Base-by-base conservation (phyloP, 768 basidiomycete genomes). In the Lyophyllum shimeji region DNA sequence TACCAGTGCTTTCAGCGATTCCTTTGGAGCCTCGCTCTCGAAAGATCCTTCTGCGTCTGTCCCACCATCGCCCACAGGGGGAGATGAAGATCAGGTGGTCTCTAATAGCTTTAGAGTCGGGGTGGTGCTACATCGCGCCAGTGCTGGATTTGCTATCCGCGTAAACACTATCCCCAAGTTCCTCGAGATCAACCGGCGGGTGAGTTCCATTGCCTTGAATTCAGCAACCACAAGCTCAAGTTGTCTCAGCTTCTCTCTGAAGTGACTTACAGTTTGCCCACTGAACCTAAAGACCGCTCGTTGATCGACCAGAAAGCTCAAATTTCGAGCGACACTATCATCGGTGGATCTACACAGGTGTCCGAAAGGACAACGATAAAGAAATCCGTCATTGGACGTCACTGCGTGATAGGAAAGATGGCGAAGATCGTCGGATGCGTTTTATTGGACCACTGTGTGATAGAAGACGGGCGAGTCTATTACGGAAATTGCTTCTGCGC, bases 391-490 rank as follows among this genome's bases (percentile, higher is more conserved):
- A 81, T 94, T 27, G 92, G 92, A 8, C 79, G 86, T 56, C 93
- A 95, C 67, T 95, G 93, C 61, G 73, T 85, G 15, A 88, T 95
- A 51, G 93, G 93, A 2, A 88, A 84, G 68, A 87, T 87, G 78
- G 89, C 82, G n/a, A 91, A 85, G 69, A 84, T 98, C 46, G 78
- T 77, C 2, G 89, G 90, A 11, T 95, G 90, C 61, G 82, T 96
- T 7, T 68, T 98, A 21, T 78, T 95, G 60, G 95, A 97, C 65
- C 94, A 96, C 64, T 95, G 94, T 63, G 81, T 90, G 3, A 74
- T 98, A 12, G 89, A 82, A 42, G 93, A 96, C 55, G 93, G 93
- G 95, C 93, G 59, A 65, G 84, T 66, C 6, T 52, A 7, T 17
- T 18, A 17, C 42, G 51, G 4, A 34, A 50, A 20, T 7, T 27